phyloP scores from a whole-genome alignment of 768 basidiomycete species.

The Nidularia pulvinata region DNA sequence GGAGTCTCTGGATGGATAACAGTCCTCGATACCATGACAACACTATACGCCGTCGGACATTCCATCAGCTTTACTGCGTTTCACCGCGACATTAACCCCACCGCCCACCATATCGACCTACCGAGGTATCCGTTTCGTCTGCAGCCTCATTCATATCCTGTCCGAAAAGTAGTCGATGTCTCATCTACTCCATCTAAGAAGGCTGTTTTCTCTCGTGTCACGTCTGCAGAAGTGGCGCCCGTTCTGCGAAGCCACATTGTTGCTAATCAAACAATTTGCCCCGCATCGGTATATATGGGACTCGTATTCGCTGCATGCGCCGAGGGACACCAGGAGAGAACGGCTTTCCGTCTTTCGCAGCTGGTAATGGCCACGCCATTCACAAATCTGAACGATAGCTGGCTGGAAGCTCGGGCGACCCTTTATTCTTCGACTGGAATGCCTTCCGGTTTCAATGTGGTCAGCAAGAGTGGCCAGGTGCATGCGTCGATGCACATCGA shows the following conservation, averaged over 20 bases:
- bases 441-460: neutral
- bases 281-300: conserved; percentile 1
- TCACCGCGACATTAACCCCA: conserved; percentile 3
- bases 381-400: neutral
- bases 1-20: neutral
- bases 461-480: neutral
- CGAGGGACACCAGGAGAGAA: neutral
- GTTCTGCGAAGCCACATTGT: neutral
- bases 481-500: neutral
- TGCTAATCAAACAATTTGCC: neutral
- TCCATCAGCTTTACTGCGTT: neutral
- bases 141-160: conserved; percentile 3
- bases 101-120: neutral
- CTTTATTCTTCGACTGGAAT: neutral
- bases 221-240: neutral
- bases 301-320: neutral
- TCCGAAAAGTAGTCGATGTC: neutral
- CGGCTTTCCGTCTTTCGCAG: neutral
- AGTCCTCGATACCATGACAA: conserved; percentile 1
- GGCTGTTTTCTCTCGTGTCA: neutral
- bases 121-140: conserved; percentile 1
- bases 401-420: neutral
- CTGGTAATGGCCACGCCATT: conserved; percentile 1
- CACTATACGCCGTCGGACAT: neutral
- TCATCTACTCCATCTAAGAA: neutral